phyloP scores from a whole-genome alignment of 306 rosid genomes.

The Fagus sylvatica region DNA sequence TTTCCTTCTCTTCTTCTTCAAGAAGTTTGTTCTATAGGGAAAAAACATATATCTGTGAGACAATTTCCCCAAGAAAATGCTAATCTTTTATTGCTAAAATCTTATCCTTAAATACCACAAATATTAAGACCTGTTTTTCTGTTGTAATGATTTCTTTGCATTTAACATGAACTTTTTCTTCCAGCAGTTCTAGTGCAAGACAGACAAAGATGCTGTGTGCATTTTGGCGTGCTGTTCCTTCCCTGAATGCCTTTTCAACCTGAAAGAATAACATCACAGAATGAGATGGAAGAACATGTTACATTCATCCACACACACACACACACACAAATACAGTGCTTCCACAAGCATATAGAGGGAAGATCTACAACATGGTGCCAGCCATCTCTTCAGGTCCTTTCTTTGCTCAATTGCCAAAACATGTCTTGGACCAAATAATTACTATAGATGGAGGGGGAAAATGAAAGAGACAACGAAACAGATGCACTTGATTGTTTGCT shows the following conservation, averaged over 20 bases:
- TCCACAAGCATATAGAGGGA: neutral
- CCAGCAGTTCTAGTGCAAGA: conserved; percentile 90
- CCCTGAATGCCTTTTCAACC: conserved; percentile 99
- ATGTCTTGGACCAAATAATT: neutral
- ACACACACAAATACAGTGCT: conserved; percentile 4
- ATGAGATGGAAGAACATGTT: conserved; percentile 24
- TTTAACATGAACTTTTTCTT: conserved; percentile 94
- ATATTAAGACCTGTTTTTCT: conserved; percentile 85
- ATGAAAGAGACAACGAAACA: neutral
- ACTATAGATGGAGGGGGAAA: neutral
- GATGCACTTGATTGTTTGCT: neutral
- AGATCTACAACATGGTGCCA: neutral
- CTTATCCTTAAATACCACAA: conserved; percentile 26
- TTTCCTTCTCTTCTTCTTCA: conserved; percentile 99
- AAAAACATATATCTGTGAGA: conserved; percentile 28
- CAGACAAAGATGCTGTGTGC: conserved; percentile 98
- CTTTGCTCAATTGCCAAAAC: no score
- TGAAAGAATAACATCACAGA: conserved; percentile 39
- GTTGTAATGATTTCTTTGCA: conserved; percentile 95
- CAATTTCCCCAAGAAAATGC: conserved; percentile 22
- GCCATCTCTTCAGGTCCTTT: neutral
- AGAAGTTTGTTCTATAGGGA: conserved; percentile 85
- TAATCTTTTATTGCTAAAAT: conserved; percentile 3
- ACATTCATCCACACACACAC: neutral
- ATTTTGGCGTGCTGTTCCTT: conserved; percentile 99